These are phyloP conservation scores for Vicia villosa DNA, from an alignment of 306 rosid species.

Conservation along the genomic window DNA sequence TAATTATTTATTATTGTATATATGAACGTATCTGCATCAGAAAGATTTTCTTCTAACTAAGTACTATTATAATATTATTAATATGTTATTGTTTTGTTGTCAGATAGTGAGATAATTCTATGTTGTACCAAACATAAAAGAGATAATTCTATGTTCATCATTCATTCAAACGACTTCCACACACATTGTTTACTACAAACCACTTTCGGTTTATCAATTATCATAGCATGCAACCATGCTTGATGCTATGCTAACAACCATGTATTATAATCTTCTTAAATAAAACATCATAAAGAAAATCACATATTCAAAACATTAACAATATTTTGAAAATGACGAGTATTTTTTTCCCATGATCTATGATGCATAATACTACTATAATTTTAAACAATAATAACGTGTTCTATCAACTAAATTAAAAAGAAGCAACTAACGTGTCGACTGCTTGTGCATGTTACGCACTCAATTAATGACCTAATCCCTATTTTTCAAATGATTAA, in stretches of 20 bases:
- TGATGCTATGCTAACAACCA: too few species aligned
- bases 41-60: neutral
- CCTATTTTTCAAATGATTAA: constrained; percentile 24
- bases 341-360: constrained; percentile 4
- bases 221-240: too few species aligned
- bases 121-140: neutral
- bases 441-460: constrained; percentile 36
- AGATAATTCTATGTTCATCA: too few species aligned
- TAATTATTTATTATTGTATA: neutral
- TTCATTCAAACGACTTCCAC: too few species aligned
- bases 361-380: too few species aligned
- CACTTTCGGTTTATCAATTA: too few species aligned
- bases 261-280: too few species aligned
- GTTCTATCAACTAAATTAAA: too few species aligned
- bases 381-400: neutral
- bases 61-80: neutral
- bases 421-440: constrained; percentile 40
- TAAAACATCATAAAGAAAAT: too few species aligned
- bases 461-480: constrained; percentile 35
- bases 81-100: neutral
- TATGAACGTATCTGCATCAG: neutral
- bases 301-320: neutral
- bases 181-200: too few species aligned
- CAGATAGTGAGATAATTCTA: neutral
- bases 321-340: constrained; percentile 27